Base-by-base conservation (phyloP, 2,329 filamentous ascomycete species). In the Epichloe sp. region DNA sequence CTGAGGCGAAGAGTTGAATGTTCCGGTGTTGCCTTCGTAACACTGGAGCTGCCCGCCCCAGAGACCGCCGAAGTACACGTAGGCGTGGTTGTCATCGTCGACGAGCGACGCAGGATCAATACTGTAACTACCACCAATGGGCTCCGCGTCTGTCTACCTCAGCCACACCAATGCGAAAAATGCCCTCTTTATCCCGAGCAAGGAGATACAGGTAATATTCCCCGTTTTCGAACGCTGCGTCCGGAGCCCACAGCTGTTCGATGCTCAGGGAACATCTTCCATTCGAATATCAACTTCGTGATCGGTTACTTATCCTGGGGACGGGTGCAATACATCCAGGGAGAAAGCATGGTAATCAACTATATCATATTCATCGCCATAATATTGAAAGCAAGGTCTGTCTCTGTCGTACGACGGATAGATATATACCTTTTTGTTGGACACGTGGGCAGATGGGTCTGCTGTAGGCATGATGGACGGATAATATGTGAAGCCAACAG, bases 351-450 rank as follows among this genome's bases (percentile, higher is more conserved):
- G 85, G 74, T 90, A 90, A 71, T 90, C 86, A 51, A 71, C 4
- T 2, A 89, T 90, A 70, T 88, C 23, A 23, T 2, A 89, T 65
- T 89, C 86, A 69, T 88, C 85, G 62, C 86, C 86, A 74, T 88
- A 74, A 89, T 85, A 70, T 90, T 89, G 73, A 85, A 83, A 52
- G 77, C 52, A 65, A 88, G 86, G 65, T 81, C 77, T 5, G 83
- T 86, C 65, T 57, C 84, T 78, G 67, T 90, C 85, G 68, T 90
- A 85, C 90, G 85, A 89, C 19, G 86, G 85, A 70, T 89, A 90
- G 68, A 90, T 78, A 72, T 88, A 90, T 54, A 90, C 68, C 57
- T 76, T 82, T 65, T 76, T 77, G 55, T 88, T 80, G 71, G 89
- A 90, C 62, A 86, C 85, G 66, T 89, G 85, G 12, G 86, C 86